These are phyloP conservation scores for Exophiala sideris DNA, from an alignment of 2,329 filamentous ascomycete species.

Conservation along the genomic window DNA sequence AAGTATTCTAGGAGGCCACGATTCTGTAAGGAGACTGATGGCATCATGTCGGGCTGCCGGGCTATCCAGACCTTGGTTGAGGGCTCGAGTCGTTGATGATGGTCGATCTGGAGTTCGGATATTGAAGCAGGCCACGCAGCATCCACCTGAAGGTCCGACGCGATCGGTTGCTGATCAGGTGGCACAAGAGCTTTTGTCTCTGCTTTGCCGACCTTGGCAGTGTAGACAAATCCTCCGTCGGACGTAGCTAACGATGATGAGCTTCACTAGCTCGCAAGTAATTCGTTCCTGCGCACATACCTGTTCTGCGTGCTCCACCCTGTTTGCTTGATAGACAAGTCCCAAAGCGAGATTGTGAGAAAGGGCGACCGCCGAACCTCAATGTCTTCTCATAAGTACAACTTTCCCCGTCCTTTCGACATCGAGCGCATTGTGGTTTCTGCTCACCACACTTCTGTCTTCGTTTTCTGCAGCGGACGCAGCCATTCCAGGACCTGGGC, in stretches of 20 bases:
- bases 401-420: slow-evolving; percentile 22
- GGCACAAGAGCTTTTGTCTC: not conserved
- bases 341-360: not conserved
- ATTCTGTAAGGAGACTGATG: slow-evolving; percentile 4
- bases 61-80: not conserved
- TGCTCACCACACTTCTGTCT: slow-evolving; percentile 45
- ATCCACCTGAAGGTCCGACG: not conserved
- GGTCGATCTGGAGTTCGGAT: not conserved
- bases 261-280: too few relatives aligned
- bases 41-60: not conserved
- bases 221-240: slow-evolving; percentile 8
- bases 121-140: not conserved
- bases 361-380: slow-evolving; percentile 5
- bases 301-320: slow-evolving; percentile 3
- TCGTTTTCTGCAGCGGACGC: slow-evolving; percentile 43
- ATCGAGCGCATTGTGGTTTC: slow-evolving; percentile 39
- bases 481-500: slow-evolving; percentile 44
- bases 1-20: slow-evolving; percentile 6
- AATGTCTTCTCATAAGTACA: slow-evolving; percentile 6
- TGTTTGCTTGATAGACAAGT: not conserved
- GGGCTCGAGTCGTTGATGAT: not conserved
- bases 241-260: not conserved
- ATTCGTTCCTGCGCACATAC: not conserved
- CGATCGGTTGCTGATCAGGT: too few relatives aligned
- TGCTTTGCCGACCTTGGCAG: not conserved